Evolutionary conservation across 148 eudicot genomes (phyloP).

Genomic region (Camellia japonica): DNA sequence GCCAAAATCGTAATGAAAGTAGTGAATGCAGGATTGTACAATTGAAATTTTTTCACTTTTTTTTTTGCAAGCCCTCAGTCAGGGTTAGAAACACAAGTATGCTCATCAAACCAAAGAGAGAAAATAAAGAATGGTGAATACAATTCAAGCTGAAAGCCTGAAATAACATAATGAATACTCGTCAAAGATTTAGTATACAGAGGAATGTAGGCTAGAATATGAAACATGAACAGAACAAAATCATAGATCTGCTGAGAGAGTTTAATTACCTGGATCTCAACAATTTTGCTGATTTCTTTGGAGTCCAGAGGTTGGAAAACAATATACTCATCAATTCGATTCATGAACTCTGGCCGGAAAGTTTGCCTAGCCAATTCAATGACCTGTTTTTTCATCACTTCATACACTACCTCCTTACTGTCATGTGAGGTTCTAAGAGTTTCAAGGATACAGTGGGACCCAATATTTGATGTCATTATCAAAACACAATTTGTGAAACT

Average conservation of each 20-base stretch:
- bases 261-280: slow-evolving; percentile 29
- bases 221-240: not conserved
- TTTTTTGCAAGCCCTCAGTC: not conserved
- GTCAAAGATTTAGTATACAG: not conserved
- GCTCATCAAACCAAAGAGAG: not conserved
- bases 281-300: slow-evolving; percentile 26
- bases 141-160: not conserved
- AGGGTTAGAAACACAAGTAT: not conserved
- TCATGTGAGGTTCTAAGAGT: slow-evolving; percentile 18
- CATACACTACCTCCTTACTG: slow-evolving; percentile 23
- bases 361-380: slow-evolving; percentile 31
- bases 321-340: slow-evolving; percentile 30
- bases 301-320: slow-evolving; percentile 33
- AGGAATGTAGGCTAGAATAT: not conserved
- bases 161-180: not conserved
- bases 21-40: not conserved
- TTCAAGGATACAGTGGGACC: slow-evolving; percentile 28
- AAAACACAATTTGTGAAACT: slow-evolving; percentile 33
- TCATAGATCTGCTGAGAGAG: not conserved
- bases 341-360: slow-evolving; percentile 34
- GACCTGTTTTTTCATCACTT: slow-evolving; percentile 30
- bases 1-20: not conserved
- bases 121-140: not conserved
- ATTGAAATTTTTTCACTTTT: not conserved
- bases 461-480: slow-evolving; percentile 34